phyloP scores from a whole-genome alignment of 2,329 filamentous ascomycete genomes.

The Aspergillus udagawae region DNA sequence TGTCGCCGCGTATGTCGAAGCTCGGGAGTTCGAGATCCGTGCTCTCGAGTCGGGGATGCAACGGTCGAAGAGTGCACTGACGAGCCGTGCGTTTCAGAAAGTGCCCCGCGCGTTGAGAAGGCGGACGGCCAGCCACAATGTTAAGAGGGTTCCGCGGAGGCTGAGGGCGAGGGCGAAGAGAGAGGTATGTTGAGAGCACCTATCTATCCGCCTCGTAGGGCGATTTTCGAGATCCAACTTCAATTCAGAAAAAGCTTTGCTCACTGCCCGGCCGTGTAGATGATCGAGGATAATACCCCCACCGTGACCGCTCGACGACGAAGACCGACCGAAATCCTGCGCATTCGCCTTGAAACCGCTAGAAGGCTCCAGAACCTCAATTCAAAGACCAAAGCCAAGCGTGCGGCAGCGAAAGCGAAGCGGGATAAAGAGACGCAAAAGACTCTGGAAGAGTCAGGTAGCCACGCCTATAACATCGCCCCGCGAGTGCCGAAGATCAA shows the following conservation, averaged over 20 bases:
- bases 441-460: constrained; percentile 20
- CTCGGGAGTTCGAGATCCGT: constrained; percentile 84
- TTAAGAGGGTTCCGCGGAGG: constrained; percentile 78
- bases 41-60: constrained; percentile 79
- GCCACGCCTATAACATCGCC: constrained; percentile 34
- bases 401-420: constrained; percentile 42
- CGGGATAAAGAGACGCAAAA: constrained; percentile 27
- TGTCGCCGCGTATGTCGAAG: constrained; percentile 75
- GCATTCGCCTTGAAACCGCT: constrained; percentile 67
- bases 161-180: constrained; percentile 64
- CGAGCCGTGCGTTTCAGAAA: constrained; percentile 80
- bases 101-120: constrained; percentile 80
- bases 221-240: neutral
- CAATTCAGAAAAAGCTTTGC: neutral
- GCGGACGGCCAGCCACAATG: constrained; percentile 91
- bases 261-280: constrained; percentile 48
- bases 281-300: constrained; percentile 87
- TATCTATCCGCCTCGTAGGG: neutral
- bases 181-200: constrained; percentile 44
- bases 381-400: constrained; percentile 39
- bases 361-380: constrained; percentile 64
- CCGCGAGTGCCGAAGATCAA: constrained; percentile 61
- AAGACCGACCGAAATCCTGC: constrained; percentile 43
- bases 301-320: constrained; percentile 59
- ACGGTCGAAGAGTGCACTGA: constrained; percentile 60